Percentiles rank a stretch among this genome's conserved stretches.
These are phyloP conservation scores for Nicotiana attenuata DNA, from an alignment of 257 asterid genomes.

Conservation along the genomic window DNA sequence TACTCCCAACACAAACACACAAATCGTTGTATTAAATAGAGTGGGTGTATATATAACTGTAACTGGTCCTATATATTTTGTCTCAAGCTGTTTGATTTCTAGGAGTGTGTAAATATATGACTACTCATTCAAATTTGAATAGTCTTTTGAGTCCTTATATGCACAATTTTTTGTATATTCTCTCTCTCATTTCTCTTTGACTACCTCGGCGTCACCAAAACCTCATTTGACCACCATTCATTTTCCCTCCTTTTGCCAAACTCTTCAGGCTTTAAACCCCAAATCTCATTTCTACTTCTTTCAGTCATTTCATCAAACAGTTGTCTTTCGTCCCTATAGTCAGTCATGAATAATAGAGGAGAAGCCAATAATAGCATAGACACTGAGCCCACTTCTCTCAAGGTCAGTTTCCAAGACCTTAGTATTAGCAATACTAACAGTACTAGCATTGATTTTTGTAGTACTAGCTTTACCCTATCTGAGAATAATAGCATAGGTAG, in stretches of 20 bases:
- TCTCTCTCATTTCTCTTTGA: constrained; percentile 44
- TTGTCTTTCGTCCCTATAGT: not conserved
- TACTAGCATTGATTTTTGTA: constrained; percentile 43
- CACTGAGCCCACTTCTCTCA: constrained; percentile 29
- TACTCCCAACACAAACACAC: constrained; percentile 18
- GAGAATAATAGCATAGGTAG: constrained; percentile 29
- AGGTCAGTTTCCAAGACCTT: constrained; percentile 42
- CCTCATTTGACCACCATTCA: constrained; percentile 48
- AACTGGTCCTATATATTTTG: constrained; percentile 33
- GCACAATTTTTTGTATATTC: constrained; percentile 46
- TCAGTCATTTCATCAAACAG: constrained; percentile 48
- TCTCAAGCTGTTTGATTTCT: constrained; percentile 50
- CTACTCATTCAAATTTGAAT: constrained; percentile 18
- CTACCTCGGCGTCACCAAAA: constrained; percentile 61
- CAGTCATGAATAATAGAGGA: constrained; percentile 38
- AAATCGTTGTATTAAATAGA: not conserved
- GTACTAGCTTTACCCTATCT: constrained; percentile 45
- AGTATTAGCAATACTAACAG: constrained; percentile 43
- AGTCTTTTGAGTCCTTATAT: constrained; percentile 25
- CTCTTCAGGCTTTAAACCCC: constrained; percentile 21
- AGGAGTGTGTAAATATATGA: constrained; percentile 17
- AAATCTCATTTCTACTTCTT: constrained; percentile 13
- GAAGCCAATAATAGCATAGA: constrained; percentile 15
- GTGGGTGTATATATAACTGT: not conserved
- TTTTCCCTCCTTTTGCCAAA: constrained; percentile 28